phyloP scores from a whole-genome alignment of 2,329 filamentous ascomycete species.

The Fusarium sulawesiense region DNA sequence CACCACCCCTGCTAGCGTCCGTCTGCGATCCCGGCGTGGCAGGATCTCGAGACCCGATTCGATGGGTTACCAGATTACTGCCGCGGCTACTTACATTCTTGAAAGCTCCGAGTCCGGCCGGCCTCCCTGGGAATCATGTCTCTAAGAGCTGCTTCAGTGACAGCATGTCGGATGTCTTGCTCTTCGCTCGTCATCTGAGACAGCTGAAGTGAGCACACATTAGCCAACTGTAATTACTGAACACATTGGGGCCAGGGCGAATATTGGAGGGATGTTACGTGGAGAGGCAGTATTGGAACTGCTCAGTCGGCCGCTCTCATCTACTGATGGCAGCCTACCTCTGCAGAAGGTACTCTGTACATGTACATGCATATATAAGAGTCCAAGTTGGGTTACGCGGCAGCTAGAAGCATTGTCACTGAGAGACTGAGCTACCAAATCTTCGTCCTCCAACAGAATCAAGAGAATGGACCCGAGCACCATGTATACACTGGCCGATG shows the following conservation, averaged over 20 bases:
- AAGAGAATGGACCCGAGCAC: neutral
- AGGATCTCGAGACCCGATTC: neutral
- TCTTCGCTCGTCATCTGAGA: neutral
- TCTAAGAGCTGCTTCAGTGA: neutral
- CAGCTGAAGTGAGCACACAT: neutral
- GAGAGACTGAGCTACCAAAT: neutral
- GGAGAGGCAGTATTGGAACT: no score
- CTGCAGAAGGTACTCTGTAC: neutral
- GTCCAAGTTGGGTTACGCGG: neutral
- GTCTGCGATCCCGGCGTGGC: neutral
- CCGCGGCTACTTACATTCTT: neutral
- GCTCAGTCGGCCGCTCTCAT: no score
- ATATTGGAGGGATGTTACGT: neutral
- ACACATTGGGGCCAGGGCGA: neutral
- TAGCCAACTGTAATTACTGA: neutral
- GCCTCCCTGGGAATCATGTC: neutral
- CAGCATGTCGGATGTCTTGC: neutral
- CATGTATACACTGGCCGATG: conserved; percentile 44
- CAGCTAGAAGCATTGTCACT: neutral
- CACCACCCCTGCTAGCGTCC: neutral
- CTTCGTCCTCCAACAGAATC: no score
- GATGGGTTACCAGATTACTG: neutral
- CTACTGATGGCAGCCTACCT: neutral
- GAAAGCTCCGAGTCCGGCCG: neutral
- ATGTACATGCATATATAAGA: neutral